These are phyloP conservation scores for Oidiodendron maius DNA, from an alignment of 495 filamentous ascomycete genomes.

Conservation along the genomic window DNA sequence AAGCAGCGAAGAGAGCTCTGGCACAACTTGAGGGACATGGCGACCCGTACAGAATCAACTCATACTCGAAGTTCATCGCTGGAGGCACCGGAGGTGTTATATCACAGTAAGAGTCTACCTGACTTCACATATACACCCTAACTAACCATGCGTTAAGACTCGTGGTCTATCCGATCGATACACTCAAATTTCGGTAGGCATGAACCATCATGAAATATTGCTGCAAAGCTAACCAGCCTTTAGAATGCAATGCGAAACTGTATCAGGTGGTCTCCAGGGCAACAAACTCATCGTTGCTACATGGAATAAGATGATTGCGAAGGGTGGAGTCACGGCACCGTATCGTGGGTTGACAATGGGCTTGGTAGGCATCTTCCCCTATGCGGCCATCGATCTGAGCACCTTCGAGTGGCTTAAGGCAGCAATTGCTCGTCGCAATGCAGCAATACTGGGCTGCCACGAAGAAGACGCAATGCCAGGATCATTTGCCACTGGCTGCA, in stretches of 20 bases:
- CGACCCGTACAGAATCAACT: slow-evolving; percentile 70
- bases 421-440: slow-evolving; percentile 60
- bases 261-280: slow-evolving; percentile 75
- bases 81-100: slow-evolving; percentile 88
- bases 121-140: not conserved
- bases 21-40: slow-evolving; percentile 83
- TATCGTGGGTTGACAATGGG: slow-evolving; percentile 94
- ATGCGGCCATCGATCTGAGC: slow-evolving; percentile 92
- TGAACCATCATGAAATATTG: slow-evolving; percentile 1
- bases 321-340: slow-evolving; percentile 66
- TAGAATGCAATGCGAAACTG: slow-evolving; percentile 88
- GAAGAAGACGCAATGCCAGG: slow-evolving; percentile 76
- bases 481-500: slow-evolving; percentile 71
- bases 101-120: slow-evolving; percentile 61
- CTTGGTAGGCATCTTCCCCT: slow-evolving; percentile 93
- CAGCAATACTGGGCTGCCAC: slow-evolving; percentile 60
- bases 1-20: slow-evolving; percentile 84
- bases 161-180: slow-evolving; percentile 94
- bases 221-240: slow-evolving; percentile 34
- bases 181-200: slow-evolving; percentile 70
- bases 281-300: slow-evolving; percentile 80
- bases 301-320: slow-evolving; percentile 74
- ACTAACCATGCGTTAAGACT: slow-evolving; percentile 45
- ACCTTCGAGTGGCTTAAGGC: slow-evolving; percentile 92
- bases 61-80: slow-evolving; percentile 78